A percentile compares a stretch with the other conserved stretches of the same genome.
These are phyloP conservation scores for Rhynchosporium agropyri DNA, from an alignment of 2,329 filamentous ascomycete genomes.

Conservation along the genomic window DNA sequence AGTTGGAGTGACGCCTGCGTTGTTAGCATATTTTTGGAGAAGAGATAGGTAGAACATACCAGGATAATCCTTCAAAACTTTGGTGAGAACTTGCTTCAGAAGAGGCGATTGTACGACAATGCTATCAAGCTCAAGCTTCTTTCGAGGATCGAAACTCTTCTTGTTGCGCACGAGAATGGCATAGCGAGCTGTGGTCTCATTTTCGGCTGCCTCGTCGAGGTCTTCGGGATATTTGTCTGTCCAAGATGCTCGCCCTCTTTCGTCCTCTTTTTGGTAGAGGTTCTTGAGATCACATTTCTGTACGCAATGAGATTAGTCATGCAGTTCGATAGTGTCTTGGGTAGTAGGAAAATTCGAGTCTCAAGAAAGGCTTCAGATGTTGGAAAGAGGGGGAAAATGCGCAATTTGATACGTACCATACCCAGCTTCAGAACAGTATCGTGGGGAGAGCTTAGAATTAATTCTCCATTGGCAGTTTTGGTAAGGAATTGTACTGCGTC, in stretches of 20 bases:
- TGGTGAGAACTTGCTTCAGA: conserved; percentile 58
- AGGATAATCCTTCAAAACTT: conserved; percentile 38
- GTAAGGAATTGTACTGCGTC: conserved; percentile 17
- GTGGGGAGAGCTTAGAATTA: neutral
- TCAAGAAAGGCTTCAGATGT: too few relatives aligned
- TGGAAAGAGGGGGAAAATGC: too few relatives aligned
- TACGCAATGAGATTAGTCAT: too few relatives aligned
- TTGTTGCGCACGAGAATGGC: conserved; percentile 62
- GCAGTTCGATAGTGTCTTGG: too few relatives aligned
- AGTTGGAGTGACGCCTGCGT: conserved; percentile 58
- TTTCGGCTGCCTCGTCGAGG: conserved; percentile 59
- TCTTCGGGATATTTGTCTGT: conserved; percentile 57
- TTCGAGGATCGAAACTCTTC: conserved; percentile 59
- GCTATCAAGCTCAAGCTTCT: conserved; percentile 62
- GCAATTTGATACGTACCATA: conserved; percentile 22
- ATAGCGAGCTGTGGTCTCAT: conserved; percentile 62
- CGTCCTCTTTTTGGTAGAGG: conserved; percentile 55
- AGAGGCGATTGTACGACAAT: conserved; percentile 66
- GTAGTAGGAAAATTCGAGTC: too few relatives aligned
- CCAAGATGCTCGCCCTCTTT: conserved; percentile 56
- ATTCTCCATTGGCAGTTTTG: conserved; percentile 7
- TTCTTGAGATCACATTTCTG: conserved; percentile 47
- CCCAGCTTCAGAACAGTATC: conserved; percentile 27
- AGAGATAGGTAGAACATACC: conserved; percentile 18
- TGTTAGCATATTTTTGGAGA: neutral